Percentiles rank a stretch among this genome's conserved stretches.
Conservation (phyloP, 2,329 filamentous ascomycete species). For the Thielaviopsis musarum region DNA sequence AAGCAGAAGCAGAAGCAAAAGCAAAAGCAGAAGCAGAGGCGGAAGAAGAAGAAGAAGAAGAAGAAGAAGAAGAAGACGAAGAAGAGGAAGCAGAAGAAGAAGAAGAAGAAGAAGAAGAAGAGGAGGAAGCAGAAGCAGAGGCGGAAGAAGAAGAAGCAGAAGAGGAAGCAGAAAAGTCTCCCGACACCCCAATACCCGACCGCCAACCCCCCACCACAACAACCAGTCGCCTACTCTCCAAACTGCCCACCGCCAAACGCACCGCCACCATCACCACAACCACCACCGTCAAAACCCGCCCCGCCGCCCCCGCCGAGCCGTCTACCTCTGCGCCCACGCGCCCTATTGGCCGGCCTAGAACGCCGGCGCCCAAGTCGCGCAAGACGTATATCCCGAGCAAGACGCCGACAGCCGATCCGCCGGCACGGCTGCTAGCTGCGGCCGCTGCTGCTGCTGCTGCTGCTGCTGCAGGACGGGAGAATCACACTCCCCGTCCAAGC, state of each 20-base stretch:
- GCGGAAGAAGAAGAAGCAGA: background rate
- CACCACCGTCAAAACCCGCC: conserved; percentile 7
- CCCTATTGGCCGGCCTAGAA: conserved; percentile 8
- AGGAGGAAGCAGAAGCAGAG: conserved; percentile 20
- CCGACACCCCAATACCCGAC: background rate
- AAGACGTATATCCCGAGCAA: conserved; percentile 9
- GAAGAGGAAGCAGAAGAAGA: conserved; percentile 24
- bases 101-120: conserved; percentile 28
- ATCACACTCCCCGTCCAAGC: no score
- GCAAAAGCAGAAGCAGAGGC: conserved; percentile 12
- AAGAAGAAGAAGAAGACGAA: conserved; percentile 29
- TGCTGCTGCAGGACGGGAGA: no score
- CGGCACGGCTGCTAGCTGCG: background rate
- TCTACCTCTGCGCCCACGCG: background rate
- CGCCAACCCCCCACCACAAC: background rate
- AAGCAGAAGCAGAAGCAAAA: conserved; percentile 14
- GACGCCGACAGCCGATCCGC: conserved; percentile 3
- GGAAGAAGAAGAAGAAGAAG: background rate
- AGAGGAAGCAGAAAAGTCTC: background rate
- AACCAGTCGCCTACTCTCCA: background rate
- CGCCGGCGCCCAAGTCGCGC: conserved; percentile 6
- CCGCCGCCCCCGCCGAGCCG: background rate
- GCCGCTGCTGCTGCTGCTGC: conserved; percentile 15
- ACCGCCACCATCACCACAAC: background rate
- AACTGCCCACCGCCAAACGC: background rate